Base-by-base conservation (phyloP, 2,329 filamentous ascomycete species). In the Fusarium temperatum region DNA sequence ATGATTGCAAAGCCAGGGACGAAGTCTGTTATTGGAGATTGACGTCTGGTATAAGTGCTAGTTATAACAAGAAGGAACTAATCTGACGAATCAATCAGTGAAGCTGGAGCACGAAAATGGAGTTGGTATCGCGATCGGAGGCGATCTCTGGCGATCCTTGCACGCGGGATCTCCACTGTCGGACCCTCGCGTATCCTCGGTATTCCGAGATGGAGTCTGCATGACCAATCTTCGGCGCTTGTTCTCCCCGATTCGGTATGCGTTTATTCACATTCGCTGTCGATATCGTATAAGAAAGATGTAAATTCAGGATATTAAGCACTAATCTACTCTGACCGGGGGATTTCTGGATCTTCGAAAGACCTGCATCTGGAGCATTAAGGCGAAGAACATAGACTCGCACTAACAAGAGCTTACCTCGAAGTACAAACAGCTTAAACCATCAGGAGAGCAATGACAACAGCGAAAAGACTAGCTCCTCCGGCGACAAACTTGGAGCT, bases 381-480 rank as follows among this genome's bases (percentile, higher is more conserved):
- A 50, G 28, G 11, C 12, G 15, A 53, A 39, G 17, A 41, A n/a
- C 8, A 61, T 6, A 63, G 18, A 38, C 14, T n/a, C 9, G 18
- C 4, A 17, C n/a, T 22, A 20, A 28, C 18, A 20, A 26, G 18
- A 47, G 6, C 26, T 36, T n/a, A 12, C 30, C 11, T 42, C 13
- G 5, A 14, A 14, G 1, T 22, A 22, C 17, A 15, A 39, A 22
- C 14, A 17, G 10, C 9, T 50, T 41, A 74, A 20, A 68, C 38
- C 66, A 74, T 71, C 30, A 72, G 14, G 20, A 58, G 26, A 41
- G 67, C 59, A 44, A 63, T 26, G 8, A 74, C 8, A 2, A 74
- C n/a, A 30, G 71, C 71, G 26, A 64, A 38, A 8, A 64, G 1
- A 13, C 41, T 38, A 56, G 63, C 71, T 30, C 71, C 71, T 24